These are phyloP conservation scores for Schwanniomyces occidentalis DNA, from an alignment of 805 yeast species.

Conservation along the genomic window DNA sequence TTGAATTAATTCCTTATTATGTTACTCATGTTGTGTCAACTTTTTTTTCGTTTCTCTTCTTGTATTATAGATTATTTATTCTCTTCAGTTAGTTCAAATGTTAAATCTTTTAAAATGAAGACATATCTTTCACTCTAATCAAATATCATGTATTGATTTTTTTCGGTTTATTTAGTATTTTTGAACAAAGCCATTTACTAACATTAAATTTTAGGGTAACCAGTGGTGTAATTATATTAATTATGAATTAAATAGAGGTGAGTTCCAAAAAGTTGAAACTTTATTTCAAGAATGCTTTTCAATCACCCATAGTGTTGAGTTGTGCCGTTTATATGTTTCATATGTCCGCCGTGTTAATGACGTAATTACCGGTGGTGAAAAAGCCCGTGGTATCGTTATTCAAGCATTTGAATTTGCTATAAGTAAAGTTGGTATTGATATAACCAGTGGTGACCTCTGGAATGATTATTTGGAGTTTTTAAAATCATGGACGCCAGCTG, in stretches of 20 bases:
- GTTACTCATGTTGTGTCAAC: too few relatives aligned
- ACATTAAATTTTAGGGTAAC: conserved; percentile 22
- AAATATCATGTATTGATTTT: conserved; percentile 2
- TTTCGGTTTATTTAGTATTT: neutral
- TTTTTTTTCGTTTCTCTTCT: too few relatives aligned
- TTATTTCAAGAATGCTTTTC: conserved; percentile 66
- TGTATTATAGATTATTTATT: too few relatives aligned
- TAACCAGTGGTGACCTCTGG: conserved; percentile 73
- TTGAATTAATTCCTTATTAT: too few relatives aligned
- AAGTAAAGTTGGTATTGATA: conserved; percentile 76
- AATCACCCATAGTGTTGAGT: conserved; percentile 58
- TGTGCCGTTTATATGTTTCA: conserved; percentile 77
- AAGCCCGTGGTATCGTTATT: conserved; percentile 68
- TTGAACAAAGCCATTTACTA: conserved; percentile 15
- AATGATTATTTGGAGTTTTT: conserved; percentile 77
- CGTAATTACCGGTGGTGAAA: conserved; percentile 78
- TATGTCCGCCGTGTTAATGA: conserved; percentile 73
- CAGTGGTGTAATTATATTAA: conserved; percentile 78
- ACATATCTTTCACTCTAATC: too few relatives aligned
- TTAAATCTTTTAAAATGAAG: too few relatives aligned
- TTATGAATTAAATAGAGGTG: conserved; percentile 63
- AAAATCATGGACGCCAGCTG: conserved; percentile 73
- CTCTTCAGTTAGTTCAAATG: too few relatives aligned
- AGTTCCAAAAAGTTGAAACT: conserved; percentile 63
- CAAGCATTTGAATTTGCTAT: conserved; percentile 85